Evolutionary conservation across 495 filamentous ascomycete genomes (phyloP), one percentile per base, ranked within the genome.

Genomic region (Lasiosphaeria hispida): DNA sequence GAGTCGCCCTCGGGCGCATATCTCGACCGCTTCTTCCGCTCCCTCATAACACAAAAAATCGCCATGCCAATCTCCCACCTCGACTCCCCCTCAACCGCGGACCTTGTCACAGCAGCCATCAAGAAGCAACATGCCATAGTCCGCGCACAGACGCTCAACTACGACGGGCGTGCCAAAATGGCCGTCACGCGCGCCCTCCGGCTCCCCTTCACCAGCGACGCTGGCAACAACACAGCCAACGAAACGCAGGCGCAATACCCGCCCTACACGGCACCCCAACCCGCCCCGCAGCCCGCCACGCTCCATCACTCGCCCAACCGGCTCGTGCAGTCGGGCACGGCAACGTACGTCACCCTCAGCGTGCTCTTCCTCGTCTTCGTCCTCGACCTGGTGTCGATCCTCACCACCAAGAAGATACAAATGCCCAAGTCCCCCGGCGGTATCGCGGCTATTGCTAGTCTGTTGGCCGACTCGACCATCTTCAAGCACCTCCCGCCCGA

Each of bases 41-140:
- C 37, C 36, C 50, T 53, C 50, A 15, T 53, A 4, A 53, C 37
- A 11, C 14, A 18, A 7, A 53, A 40, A 34, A n/a, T 34, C 4
- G 17, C 45, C 17, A 30, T 48, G 18, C 44, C 44, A 2, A 17
- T 48, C 14, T 53, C 49, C 36, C n/a, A 53, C 11, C 35, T 53
- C 49, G 36, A 39, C 10, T 19, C 14, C 49, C 33, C 13, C 1
- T 10, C 34, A 6, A 53, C 34, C 14, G 34, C 14, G 4, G 49
- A 39, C n/a, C 3, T 11, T 2, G 49, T 53, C 49, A 40, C 19
- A 35, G 36, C 36, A 3, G 49, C 49, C 49, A 53, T 53, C 35
- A 53, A 53, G 18, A 53, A 41, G 49, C 49, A 53, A 7, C 49
- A 53, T n/a, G 49, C 14, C n/a, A 39, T 53, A 14, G 17, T 53